Conservation (phyloP, 805 yeast genomes). For the Pichia californica region DNA sequence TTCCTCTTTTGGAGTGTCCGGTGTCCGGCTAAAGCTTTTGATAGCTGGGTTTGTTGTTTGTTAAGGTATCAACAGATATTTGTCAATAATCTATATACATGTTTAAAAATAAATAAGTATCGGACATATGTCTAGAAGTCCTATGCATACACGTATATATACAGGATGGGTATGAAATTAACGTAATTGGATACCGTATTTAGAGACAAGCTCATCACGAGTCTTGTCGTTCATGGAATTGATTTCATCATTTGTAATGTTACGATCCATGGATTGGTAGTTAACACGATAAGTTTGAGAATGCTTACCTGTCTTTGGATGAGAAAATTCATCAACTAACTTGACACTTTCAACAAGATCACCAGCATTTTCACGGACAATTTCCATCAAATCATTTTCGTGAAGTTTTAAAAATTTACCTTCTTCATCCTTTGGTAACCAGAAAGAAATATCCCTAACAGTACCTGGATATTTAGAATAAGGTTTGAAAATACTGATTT, state of each 20-base stretch:
- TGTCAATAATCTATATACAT: no score
- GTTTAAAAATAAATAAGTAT: no score
- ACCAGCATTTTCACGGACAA: slow-evolving; percentile 77
- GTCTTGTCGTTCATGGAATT: slow-evolving; percentile 66
- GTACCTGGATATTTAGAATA: slow-evolving; percentile 90
- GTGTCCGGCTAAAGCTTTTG: no score
- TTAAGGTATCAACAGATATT: no score
- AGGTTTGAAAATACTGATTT: slow-evolving; percentile 70
- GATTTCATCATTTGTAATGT: slow-evolving; percentile 78
- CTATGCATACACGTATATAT: no score
- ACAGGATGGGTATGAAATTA: no score
- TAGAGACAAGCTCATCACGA: slow-evolving; percentile 45
- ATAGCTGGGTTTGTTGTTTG: no score
- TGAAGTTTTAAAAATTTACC: slow-evolving; percentile 39
- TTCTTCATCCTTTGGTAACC: slow-evolving; percentile 51
- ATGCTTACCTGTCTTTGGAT: slow-evolving; percentile 70
- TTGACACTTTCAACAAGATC: slow-evolving; percentile 84
- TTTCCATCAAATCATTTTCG: slow-evolving; percentile 90
- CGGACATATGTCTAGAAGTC: no score
- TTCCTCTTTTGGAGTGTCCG: no score
- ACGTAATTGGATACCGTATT: slow-evolving; percentile 52
- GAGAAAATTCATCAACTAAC: slow-evolving; percentile 73
- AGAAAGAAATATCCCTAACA: slow-evolving; percentile 82
- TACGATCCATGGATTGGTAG: slow-evolving; percentile 94
- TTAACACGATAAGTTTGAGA: slow-evolving; percentile 86